Evolutionary conservation across 164 flowering plant species (phyloP).

Genomic region (Malania oleifera): DNA sequence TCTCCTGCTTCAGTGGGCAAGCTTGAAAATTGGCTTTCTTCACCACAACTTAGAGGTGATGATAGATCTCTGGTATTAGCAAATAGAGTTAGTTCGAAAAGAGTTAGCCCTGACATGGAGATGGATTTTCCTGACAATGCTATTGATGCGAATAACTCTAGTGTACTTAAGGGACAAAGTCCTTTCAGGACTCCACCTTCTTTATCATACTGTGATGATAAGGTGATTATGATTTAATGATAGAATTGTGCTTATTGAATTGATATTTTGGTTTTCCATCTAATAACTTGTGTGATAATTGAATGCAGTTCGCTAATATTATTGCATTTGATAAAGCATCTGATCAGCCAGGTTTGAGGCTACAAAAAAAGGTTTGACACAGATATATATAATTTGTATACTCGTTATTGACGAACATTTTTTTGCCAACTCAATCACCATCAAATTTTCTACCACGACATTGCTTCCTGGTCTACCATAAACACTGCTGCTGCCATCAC

Average conservation of each 20-base stretch:
- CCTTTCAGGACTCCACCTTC: conserved; percentile 94
- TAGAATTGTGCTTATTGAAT: not conserved
- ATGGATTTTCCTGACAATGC: conserved; percentile 13
- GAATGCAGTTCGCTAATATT: conserved; percentile 47
- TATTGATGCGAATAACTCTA: conserved; percentile 13
- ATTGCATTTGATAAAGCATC: conserved; percentile 28
- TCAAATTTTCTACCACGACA: too few relatives aligned
- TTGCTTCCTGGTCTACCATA: too few relatives aligned
- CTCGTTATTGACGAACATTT: too few relatives aligned
- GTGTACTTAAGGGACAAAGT: conserved; percentile 33
- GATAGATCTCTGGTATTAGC: conserved; percentile 26
- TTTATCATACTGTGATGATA: conserved; percentile 45
- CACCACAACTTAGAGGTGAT: conserved; percentile 39
- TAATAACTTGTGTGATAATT: conserved; percentile 10
- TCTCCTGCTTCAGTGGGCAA: conserved; percentile 32
- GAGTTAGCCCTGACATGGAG: conserved; percentile 27
- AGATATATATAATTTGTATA: not conserved
- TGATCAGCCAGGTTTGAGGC: conserved; percentile 47
- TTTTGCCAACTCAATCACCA: too few relatives aligned
- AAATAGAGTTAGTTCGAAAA: conserved; percentile 30
- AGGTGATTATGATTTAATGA: conserved; percentile 31
- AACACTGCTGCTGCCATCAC: too few relatives aligned
- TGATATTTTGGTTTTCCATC: conserved; percentile 1
- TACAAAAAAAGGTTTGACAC: conserved; percentile 66
- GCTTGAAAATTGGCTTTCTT: conserved; percentile 53